Conservation (phyloP, 257 asterid species). For the Nicotiana attenuata region DNA sequence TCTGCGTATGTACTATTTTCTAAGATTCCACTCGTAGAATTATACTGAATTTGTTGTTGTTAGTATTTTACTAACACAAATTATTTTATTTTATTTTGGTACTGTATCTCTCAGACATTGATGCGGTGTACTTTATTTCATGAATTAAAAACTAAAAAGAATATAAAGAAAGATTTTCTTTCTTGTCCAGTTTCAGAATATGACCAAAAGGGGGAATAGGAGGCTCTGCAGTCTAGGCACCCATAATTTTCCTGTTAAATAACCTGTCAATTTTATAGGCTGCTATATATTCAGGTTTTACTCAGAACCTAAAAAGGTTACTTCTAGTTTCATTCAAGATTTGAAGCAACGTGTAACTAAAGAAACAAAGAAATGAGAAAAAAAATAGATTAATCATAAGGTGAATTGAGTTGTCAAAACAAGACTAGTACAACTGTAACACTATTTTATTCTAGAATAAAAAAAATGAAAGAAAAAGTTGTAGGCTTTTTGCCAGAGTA, state of each 20-base stretch:
- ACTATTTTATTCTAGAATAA: slow-evolving; percentile 2
- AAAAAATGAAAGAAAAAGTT: background rate
- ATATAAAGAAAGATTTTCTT: slow-evolving; percentile 7
- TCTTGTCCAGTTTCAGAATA: slow-evolving; percentile 29
- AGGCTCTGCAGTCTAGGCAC: slow-evolving; percentile 45
- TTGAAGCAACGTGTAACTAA: background rate
- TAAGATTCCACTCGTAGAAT: no score
- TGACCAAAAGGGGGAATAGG: slow-evolving; percentile 16
- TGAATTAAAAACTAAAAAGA: slow-evolving; percentile 12
- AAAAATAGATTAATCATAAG: background rate
- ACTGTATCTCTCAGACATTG: slow-evolving; percentile 22
- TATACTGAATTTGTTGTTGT: no score
- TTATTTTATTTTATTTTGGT: slow-evolving; percentile 7
- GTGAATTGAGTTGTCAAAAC: slow-evolving; percentile 23
- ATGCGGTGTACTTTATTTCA: slow-evolving; percentile 11
- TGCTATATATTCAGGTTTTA: slow-evolving; percentile 9
- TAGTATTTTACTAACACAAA: background rate
- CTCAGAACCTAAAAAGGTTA: slow-evolving; percentile 17
- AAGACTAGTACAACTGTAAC: slow-evolving; percentile 3
- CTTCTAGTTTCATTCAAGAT: slow-evolving; percentile 6
- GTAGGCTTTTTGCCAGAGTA: slow-evolving; percentile 18
- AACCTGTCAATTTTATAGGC: slow-evolving; percentile 12
- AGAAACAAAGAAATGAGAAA: background rate
- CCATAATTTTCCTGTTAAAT: slow-evolving; percentile 3
- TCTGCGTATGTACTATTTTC: no score